Conservation (phyloP, 306 rosid genomes). For the Alnus rubra region DNA sequence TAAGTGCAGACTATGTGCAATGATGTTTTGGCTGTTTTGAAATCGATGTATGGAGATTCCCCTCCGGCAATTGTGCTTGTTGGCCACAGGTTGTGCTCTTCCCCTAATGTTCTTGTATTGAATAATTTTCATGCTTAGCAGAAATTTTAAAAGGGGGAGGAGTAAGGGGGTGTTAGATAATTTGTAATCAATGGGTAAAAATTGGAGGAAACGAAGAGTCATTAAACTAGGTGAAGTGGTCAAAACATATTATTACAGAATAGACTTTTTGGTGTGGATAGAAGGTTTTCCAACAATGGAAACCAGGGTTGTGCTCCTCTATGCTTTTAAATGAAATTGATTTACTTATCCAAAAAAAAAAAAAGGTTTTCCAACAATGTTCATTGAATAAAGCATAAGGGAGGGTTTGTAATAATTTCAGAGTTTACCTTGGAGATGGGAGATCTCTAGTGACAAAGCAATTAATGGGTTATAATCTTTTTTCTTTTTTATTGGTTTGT, state of each 20-base stretch:
- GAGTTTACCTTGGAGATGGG: neutral
- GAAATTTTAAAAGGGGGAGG: neutral
- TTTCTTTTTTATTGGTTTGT: neutral
- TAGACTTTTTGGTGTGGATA: neutral
- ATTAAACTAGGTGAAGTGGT: neutral
- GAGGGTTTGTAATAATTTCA: neutral
- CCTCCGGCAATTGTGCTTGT: constrained; percentile 70
- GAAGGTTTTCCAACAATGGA: neutral
- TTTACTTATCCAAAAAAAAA: no score
- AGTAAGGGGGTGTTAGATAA: neutral
- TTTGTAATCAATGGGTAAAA: neutral
- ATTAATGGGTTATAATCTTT: neutral
- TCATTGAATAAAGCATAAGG: neutral
- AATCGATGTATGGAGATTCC: constrained; percentile 70
- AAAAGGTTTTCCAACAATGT: neutral
- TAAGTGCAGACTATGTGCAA: constrained; percentile 87
- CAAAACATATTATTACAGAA: neutral
- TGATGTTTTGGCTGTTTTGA: constrained; percentile 80
- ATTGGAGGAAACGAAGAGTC: neutral
- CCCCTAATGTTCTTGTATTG: constrained; percentile 14
- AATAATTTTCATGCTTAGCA: neutral
- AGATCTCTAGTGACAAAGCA: neutral
- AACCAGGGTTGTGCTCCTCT: no score
- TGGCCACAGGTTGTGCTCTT: constrained; percentile 65
- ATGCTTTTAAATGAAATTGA: no score